Base-by-base conservation (phyloP, 2,329 filamentous ascomycete genomes). In the Metarhizium robertsii region DNA sequence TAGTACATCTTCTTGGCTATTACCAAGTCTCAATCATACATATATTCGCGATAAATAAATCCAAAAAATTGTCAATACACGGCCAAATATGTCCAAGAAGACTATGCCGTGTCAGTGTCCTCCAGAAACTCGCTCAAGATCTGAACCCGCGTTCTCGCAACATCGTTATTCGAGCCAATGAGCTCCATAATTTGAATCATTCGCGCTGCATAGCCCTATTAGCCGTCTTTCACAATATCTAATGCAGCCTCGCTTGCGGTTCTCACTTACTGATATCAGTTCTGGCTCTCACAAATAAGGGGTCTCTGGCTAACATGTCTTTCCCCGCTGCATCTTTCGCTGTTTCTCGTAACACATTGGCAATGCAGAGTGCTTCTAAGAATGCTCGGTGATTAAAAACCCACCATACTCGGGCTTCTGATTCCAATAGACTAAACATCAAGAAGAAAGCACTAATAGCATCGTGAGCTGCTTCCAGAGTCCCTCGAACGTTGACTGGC, bases 341-440 rank as follows among this genome's bases (percentile, higher is more conserved):
- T 20, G 75, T 73, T 65, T 84, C 80, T 45, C 76, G 72, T 56
- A 86, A 66, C 29, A 85, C 77, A 58, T 78, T 79, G 25, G 81
- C 81, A 50, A 87, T 88, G 69, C 82, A 88, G 65, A 85, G 67
- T 36, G 86, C 86, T 73, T 92, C 88, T 53, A 92, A 76, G 65
- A 92, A 92, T 0, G 88, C 88, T 1, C 88, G 76, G 66, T 92
- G 88, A 66, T 90, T 88, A 61, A 91, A 90, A 0, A 90, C 87
- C 88, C 88, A 92, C 88, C 88, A 92, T 1, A 91, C 87, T 14
- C 84, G 79, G 1, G 87, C 86, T 71, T 92, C 88, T 16, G 75
- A 75, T 61, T 86, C 82, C 59, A 91, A 84, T 13, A 89, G 71
- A 42, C 74, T 75, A 69, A 85, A 88, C 6, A 91, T 76, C 56